Percentiles rank a stretch among this genome's conserved stretches.
phyloP scores from a whole-genome alignment of 1,284 basidiomycete genomes.

The Bjerkandera adusta region DNA sequence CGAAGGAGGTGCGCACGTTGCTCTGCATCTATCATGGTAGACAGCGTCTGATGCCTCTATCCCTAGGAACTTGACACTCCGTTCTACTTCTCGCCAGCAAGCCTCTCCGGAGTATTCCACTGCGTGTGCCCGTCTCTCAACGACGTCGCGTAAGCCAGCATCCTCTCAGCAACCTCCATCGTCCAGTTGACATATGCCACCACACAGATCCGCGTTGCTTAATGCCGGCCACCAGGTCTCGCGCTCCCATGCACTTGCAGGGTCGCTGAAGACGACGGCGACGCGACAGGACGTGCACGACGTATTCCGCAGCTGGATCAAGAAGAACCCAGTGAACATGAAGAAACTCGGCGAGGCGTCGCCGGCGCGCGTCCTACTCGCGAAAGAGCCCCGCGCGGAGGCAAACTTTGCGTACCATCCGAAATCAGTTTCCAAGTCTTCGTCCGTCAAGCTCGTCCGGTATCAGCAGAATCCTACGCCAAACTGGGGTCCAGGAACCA shows the following conservation, averaged over 20 bases:
- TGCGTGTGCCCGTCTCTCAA: conserved; percentile 76
- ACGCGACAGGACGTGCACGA: conserved; percentile 76
- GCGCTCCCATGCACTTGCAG: conserved; percentile 86
- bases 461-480: conserved; percentile 92
- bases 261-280: conserved; percentile 91
- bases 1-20: conserved; percentile 65
- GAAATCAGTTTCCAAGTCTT: conserved; percentile 53
- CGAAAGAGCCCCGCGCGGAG: conserved; percentile 56
- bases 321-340: conserved; percentile 79
- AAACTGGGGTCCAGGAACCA: conserved; percentile 90
- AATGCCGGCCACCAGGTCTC: conserved; percentile 85
- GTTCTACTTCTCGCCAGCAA: conserved; percentile 92
- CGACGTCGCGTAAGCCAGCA: conserved; percentile 75
- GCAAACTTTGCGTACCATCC: conserved; percentile 79
- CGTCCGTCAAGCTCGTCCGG: conserved; percentile 75
- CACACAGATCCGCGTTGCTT: conserved; percentile 78
- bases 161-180: conserved; percentile 15
- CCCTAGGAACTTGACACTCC: conserved; percentile 73
- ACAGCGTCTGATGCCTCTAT: background rate
- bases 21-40: background rate
- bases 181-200: conserved; percentile 1
- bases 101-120: conserved; percentile 82
- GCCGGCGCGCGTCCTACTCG: conserved; percentile 63
- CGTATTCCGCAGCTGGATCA: conserved; percentile 82
- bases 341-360: conserved; percentile 75